Base-by-base conservation (phyloP, 2,329 filamentous ascomycete species). In the Stagonosporopsis vannaccii region DNA sequence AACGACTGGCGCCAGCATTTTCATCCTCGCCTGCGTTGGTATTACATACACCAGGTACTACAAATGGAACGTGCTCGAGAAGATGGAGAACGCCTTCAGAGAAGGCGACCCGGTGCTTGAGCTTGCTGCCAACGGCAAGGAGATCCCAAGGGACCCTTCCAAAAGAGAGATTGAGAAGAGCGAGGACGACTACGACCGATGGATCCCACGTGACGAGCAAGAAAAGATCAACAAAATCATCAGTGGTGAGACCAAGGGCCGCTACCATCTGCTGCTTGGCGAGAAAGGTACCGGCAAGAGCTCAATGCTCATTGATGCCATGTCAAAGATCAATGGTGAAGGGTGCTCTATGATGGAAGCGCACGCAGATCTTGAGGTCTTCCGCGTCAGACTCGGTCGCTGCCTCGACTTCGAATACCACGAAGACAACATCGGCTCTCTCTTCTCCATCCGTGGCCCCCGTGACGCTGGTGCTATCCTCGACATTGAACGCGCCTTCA, bases 261-360 rank as follows among this genome's bases (percentile, higher is more conserved):
- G 96, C 71, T 99, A 99, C 71, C 91, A 95, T 75, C 83, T 99
- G 2, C 81, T 99, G 2, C 87, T 98, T 42, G 95, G 95, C 40
- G 95, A 98, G 72, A 98, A 99, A 78, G 95, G 95, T 5, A 96
- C 91, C 0, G 95, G 95, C 6, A 99, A 99, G 80, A 96, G 91
- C 58, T 96, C 91, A 64, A 98, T 99, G 95, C 80, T 99, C 68
- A 83, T 99, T 19, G 92, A 98, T 73, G 91, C 92, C 8, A 99
- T 99, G 94, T 87, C 89, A 50, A 96, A 96, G 75, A 89, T 93
- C 52, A 86, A 97, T 60, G 95, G 92, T 4, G 90, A 95, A 58
- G 91, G 91, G 20, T 89, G 94, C 40, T 90, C 93, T 64, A 97
- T 99, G 91, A 91, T 98, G 69, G 95, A 99, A 77, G 93, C 94